Percentiles rank a stretch among this genome's conserved stretches.
Evolutionary conservation across 208 protist species (phyloP).

Genomic region (Novymonas esmeraldas): DNA sequence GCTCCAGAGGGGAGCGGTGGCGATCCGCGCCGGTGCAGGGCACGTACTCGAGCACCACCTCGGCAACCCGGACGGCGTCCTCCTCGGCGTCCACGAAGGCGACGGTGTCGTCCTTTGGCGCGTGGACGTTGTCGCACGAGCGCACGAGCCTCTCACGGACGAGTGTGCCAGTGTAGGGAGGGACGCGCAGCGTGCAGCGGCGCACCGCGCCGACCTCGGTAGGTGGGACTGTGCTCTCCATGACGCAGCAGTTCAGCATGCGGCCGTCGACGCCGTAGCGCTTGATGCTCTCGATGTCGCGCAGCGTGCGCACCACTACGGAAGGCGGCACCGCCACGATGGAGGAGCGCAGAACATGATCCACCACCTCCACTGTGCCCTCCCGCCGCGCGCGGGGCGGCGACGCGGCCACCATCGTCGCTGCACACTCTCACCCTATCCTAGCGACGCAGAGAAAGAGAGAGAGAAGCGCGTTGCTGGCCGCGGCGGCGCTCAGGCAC

Average conservation of each 20-base stretch:
- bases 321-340: constrained; percentile 48
- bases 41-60: constrained; percentile 44
- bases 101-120: neutral
- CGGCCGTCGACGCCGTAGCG: constrained; percentile 31
- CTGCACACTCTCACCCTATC: no score
- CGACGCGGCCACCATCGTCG: no score
- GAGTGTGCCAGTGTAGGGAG: constrained; percentile 32
- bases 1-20: constrained; percentile 49
- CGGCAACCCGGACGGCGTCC: constrained; percentile 33
- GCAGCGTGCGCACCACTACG: constrained; percentile 28
- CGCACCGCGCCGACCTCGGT: constrained; percentile 32
- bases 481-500: no score
- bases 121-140: constrained; percentile 12
- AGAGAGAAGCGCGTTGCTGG: no score
- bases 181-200: constrained; percentile 36
- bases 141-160: constrained; percentile 42
- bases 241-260: constrained; percentile 43
- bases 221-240: constrained; percentile 36
- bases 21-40: constrained; percentile 30
- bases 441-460: no score
- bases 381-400: no score
- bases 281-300: constrained; percentile 40
- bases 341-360: constrained; percentile 29
- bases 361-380: neutral
- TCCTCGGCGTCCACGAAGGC: neutral